Percentiles rank a stretch among this genome's conserved stretches.
These are phyloP conservation scores for Xylaria sp. DNA, from an alignment of 2,329 filamentous ascomycete genomes.

Conservation along the genomic window DNA sequence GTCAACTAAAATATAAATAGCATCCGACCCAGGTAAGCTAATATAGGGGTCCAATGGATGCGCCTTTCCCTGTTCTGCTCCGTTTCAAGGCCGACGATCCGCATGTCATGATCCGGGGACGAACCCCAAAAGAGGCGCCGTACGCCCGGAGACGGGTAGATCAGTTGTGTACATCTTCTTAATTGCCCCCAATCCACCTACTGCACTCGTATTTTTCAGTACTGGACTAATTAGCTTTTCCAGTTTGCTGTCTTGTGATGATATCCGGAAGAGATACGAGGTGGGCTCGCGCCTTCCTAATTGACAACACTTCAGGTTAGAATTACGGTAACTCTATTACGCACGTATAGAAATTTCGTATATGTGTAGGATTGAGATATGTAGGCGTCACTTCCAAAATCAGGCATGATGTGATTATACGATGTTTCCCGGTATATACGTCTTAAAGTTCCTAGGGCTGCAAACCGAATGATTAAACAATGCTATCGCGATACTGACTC, in stretches of 20 bases:
- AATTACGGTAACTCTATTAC: not conserved
- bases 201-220: not conserved
- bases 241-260: not conserved
- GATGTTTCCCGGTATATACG: not conserved
- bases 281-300: not conserved
- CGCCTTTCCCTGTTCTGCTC: not conserved
- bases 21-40: not conserved
- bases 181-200: not conserved
- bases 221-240: not conserved
- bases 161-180: not conserved
- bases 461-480: conserved; percentile 22
- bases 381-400: not conserved
- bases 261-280: not conserved
- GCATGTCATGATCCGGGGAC: conserved; percentile 25
- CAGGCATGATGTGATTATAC: not conserved
- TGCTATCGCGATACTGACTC: conserved; percentile 18
- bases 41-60: not conserved
- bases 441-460: not conserved
- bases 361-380: too few relatives aligned
- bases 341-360: not conserved
- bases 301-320: not conserved
- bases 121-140: conserved; percentile 15
- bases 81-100: conserved; percentile 29
- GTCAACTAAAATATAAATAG: not conserved
- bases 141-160: conserved; percentile 7